Base-by-base conservation (phyloP, 148 eudicot species). In the Amaranthus palmeri region DNA sequence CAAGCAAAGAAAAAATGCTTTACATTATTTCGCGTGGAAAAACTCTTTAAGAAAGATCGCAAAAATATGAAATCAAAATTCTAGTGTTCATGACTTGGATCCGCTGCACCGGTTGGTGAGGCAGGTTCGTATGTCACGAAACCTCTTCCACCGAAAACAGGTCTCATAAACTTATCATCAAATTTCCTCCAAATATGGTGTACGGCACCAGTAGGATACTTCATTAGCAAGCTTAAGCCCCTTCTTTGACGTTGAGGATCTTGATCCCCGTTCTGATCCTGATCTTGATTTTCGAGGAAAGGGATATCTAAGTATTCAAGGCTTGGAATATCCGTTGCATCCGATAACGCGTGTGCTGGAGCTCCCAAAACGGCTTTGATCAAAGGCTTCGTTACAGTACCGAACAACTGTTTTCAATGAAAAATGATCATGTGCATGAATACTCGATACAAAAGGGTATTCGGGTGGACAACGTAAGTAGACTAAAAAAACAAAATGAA, bases 71-170 rank as follows among this genome's bases (percentile, higher is more conserved):
- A 65, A 45, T 48, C 54, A 65, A 70, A 15, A 25, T 50, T 13
- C 65, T 79, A 80, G 48, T 50, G 80, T 17, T 83, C 81, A 14
- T 64, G 77, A 72, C 2, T 54, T 25, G 55, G 67, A 52, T 74
- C 86, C 7, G 80, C 78, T 68, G 83, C 88, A 75, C 81, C 90
- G 25, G 86, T 88, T 49, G 97, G 97, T 11, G 99, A 89, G 50
- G 88, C 82, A 8, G 99, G 96, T 67, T 88, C 83, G 49, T 82
- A 85, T 44, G 96, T 85, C 57, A 88, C 96, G 46, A 95, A 95
- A 17, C 97, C 98, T 55, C 98, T 84, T 4, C 98, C 98, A 71
- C 98, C 98, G 64, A 95, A 95, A 71, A 95, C 90, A 3, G 99
- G 99, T 56, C 97, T 88, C 97, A 95, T 91, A 71, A 95, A 91